These are phyloP conservation scores for Diplodia scrobiculata DNA, from an alignment of 2,329 filamentous ascomycete species.

Conservation along the genomic window DNA sequence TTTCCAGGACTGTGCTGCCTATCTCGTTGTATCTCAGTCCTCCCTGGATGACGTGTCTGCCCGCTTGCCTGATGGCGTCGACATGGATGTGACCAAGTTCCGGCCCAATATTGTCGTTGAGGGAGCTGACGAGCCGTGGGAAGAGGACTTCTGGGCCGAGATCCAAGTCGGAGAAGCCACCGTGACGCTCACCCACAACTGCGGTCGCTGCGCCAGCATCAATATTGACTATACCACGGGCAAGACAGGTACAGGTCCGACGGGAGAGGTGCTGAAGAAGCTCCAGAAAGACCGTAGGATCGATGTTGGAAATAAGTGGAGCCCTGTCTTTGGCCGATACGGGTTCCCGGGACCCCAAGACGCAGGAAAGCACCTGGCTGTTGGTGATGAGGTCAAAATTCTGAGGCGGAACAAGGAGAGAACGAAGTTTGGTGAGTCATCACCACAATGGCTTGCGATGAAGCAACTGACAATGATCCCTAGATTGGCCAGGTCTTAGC, in stretches of 20 bases:
- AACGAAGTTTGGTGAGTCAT: constrained; percentile 49
- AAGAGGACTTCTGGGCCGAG: constrained; percentile 53
- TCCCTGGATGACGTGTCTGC: constrained; percentile 68
- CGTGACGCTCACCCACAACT: constrained; percentile 50
- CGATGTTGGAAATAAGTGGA: constrained; percentile 51
- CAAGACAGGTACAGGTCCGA: constrained; percentile 42
- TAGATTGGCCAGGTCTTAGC: constrained; percentile 24
- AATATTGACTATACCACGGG: constrained; percentile 54
- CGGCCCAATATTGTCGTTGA: constrained; percentile 51
- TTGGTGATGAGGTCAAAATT: constrained; percentile 51
- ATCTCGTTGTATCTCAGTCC: constrained; percentile 69
- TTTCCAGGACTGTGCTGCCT: constrained; percentile 75
- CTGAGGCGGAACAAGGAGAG: constrained; percentile 44
- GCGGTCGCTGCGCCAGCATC: constrained; percentile 50
- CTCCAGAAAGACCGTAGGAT: constrained; percentile 51
- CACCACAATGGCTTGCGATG: not conserved
- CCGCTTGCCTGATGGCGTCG: constrained; percentile 41
- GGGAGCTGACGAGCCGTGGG: constrained; percentile 46
- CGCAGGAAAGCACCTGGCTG: constrained; percentile 39
- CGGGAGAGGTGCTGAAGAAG: constrained; percentile 50
- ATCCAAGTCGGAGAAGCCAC: constrained; percentile 42
- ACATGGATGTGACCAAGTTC: constrained; percentile 53
- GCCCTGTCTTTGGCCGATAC: constrained; percentile 54
- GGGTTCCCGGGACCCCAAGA: constrained; percentile 44
- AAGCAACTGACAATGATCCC: not conserved